A percentile compares a stretch with the other conserved stretches of the same genome.
These are phyloP conservation scores for Ceratobasidium sp. DNA, from an alignment of 1,284 basidiomycete genomes.

Conservation along the genomic window DNA sequence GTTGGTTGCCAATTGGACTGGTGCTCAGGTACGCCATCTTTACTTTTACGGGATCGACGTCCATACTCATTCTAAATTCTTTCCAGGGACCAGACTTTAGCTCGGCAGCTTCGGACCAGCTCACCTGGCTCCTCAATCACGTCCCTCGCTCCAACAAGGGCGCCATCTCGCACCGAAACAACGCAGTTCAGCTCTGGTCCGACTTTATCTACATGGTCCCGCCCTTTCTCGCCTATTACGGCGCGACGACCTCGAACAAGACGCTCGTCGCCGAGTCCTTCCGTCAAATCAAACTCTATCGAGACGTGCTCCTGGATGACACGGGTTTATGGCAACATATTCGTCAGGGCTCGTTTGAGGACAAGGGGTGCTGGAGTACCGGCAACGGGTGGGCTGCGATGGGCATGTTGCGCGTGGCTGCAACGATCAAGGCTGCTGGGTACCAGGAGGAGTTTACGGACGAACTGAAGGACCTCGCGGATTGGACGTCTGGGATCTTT, in stretches of 20 bases:
- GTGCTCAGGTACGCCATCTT: conserved; percentile 47
- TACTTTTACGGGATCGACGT: background rate
- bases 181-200: conserved; percentile 50
- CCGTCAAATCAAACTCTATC: conserved; percentile 63
- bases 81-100: conserved; percentile 55
- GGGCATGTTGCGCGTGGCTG: conserved; percentile 54
- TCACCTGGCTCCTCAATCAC: conserved; percentile 61
- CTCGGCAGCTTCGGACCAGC: conserved; percentile 57
- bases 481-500: conserved; percentile 82
- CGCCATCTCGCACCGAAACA: conserved; percentile 59
- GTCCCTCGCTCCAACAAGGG: conserved; percentile 59
- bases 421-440: background rate
- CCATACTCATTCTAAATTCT: background rate
- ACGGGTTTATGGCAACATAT: conserved; percentile 50
- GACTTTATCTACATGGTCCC: conserved; percentile 60
- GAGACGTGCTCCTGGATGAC: conserved; percentile 53
- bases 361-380: conserved; percentile 52
- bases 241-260: conserved; percentile 60
- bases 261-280: conserved; percentile 61
- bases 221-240: conserved; percentile 66
- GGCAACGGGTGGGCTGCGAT: conserved; percentile 54
- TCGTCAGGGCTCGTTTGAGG: conserved; percentile 44
- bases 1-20: conserved; percentile 82
- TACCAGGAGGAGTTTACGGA: conserved; percentile 57
- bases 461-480: conserved; percentile 71